Evolutionary conservation across 2,329 filamentous ascomycete genomes (phyloP).

Genomic region (Herpomyces periplanetae): DNA sequence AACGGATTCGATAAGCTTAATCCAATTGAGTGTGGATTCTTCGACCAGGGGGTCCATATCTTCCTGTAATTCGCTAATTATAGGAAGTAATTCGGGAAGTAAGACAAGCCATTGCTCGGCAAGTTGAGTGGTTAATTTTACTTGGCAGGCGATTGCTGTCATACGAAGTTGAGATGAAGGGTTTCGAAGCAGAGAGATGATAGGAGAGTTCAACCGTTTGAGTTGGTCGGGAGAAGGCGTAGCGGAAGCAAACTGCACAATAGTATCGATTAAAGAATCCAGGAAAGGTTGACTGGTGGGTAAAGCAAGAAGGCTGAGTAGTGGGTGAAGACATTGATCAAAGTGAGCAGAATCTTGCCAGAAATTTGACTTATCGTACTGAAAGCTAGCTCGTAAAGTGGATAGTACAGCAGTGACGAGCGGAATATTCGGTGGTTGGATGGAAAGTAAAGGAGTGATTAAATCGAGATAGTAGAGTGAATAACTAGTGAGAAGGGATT

Average conservation of each 20-base stretch:
- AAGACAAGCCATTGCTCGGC: slow-evolving; percentile 78
- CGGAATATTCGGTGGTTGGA: too few species aligned
- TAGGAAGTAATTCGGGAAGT: slow-evolving; percentile 76
- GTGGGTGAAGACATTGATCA: slow-evolving; percentile 8
- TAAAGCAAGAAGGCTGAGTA: slow-evolving; percentile 9
- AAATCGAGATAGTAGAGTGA: too few species aligned
- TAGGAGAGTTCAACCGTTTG: slow-evolving; percentile 39
- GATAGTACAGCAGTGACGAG: slow-evolving; percentile 10
- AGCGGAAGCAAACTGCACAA: slow-evolving; percentile 38
- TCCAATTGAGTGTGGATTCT: too few species aligned
- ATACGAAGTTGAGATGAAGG: not conserved
- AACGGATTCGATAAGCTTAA: too few species aligned
- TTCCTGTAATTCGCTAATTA: slow-evolving; percentile 77
- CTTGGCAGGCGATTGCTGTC: slow-evolving; percentile 28
- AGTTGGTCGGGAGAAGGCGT: slow-evolving; percentile 59
- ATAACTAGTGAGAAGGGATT: slow-evolving; percentile 12
- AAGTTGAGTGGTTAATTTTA: slow-evolving; percentile 42
- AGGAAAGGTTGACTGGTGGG: slow-evolving; percentile 8
- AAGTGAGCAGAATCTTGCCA: slow-evolving; percentile 82
- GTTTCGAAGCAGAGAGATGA: slow-evolving; percentile 15
- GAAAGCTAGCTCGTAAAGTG: slow-evolving; percentile 33
- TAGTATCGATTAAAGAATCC: slow-evolving; percentile 26
- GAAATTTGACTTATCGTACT: slow-evolving; percentile 47
- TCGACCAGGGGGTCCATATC: too few species aligned
- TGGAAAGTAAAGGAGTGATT: too few species aligned